Percentiles rank a stretch among this genome's conserved stretches.
Conservation (phyloP, 345 rosid genomes). For the Hibiscus syriacus region DNA sequence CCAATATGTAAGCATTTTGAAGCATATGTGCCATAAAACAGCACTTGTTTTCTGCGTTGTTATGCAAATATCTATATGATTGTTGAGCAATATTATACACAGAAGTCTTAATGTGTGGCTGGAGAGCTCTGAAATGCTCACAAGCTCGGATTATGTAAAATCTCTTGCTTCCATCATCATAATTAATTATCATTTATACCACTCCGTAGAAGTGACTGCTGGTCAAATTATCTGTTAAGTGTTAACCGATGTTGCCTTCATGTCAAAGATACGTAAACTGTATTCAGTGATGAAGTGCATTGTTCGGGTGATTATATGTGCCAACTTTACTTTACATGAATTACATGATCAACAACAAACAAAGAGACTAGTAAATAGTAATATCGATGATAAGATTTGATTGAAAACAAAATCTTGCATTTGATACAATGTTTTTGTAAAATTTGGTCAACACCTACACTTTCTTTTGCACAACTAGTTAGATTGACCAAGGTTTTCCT, state of each 20-base stretch:
- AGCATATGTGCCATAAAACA: background rate
- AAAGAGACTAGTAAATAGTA: background rate
- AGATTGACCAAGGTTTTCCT: background rate
- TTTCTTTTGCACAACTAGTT: background rate
- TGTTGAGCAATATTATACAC: no score
- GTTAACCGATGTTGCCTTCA: background rate
- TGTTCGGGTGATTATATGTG: background rate
- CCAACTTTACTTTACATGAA: background rate
- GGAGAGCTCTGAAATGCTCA: background rate
- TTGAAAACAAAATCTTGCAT: no score
- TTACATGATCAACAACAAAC: background rate
- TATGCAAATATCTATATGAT: background rate
- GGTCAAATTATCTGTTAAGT: background rate
- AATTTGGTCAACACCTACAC: no score
- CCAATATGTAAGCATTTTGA: constrained; percentile 54
- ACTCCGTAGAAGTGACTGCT: background rate
- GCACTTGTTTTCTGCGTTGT: background rate
- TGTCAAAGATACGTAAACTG: background rate
- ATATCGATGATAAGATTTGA: no score
- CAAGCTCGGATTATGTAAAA: background rate
- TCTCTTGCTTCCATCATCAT: background rate
- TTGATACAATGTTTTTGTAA: no score
- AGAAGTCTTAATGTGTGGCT: no score
- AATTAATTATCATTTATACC: background rate
- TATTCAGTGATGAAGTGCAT: background rate